Evolutionary conservation across 495 filamentous ascomycete species (phyloP), one percentile per base, ranked within the genome.

Genomic region (Stereocaulon alpinum): DNA sequence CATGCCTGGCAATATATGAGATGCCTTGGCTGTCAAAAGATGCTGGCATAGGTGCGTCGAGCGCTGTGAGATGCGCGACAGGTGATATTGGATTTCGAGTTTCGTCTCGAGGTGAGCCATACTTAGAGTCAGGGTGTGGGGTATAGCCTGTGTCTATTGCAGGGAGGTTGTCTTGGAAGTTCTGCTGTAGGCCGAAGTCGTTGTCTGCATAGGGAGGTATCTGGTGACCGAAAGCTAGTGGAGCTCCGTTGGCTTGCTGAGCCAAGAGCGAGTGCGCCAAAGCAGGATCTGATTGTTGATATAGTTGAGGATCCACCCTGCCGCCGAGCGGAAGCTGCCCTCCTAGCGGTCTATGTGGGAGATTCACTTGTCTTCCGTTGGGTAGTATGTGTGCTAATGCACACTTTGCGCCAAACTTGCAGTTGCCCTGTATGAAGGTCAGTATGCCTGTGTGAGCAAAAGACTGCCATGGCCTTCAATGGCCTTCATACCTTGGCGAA

Each of bases 361-460:
- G 72, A 55, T 96, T 95, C 63, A 97, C 87, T 67, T 90, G 80
- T 64, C 88, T 87, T 49, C 93, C 93, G 72, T 98, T 89, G 34
- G 93, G 89, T 43, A 96, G 82, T 66, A 97, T 87, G 71, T 98
- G 93, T 61, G 91, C 87, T 69, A 96, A 85, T 64, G 94, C 93
- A 76, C 93, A 98, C 72, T 97, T 97, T 30, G 87, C 84, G 57
- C 93, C 93, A 71, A 97, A 98, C 72, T 98, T 98, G 84, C 93
- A 98, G 73, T 96, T 96, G 58, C 93, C 94, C 90, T 96, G 67
- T n/a, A 29, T 45, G 45, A 34, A 37, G n/a, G 15, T 59, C 37
- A 59, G 56, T 41, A 18, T 41, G 22, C 7, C 20, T 24, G 24
- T 0, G 22, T n/a, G 47, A 59, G 55, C 30, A 15, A 40, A 63